These are phyloP conservation scores for Candida jianshihensis DNA, from an alignment of 805 yeast species.

Conservation along the genomic window DNA sequence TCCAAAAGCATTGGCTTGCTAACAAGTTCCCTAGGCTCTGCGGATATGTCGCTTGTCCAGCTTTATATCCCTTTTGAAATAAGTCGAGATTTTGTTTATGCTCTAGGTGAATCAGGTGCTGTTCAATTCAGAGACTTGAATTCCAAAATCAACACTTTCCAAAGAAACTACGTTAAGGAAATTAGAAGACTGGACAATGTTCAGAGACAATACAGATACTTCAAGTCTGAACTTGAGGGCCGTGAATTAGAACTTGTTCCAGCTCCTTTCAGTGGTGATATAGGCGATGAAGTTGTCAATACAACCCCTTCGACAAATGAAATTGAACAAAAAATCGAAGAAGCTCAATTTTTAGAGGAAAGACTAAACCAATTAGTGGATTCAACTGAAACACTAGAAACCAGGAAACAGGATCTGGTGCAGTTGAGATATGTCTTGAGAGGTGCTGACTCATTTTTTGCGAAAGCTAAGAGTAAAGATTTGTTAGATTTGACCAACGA, in stretches of 20 bases:
- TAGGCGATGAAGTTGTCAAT: slow-evolving; percentile 18
- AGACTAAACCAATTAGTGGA: slow-evolving; percentile 67
- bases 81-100: slow-evolving; percentile 75
- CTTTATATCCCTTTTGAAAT: slow-evolving; percentile 89
- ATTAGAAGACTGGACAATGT: slow-evolving; percentile 78
- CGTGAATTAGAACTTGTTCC: slow-evolving; percentile 34
- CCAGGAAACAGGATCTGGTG: slow-evolving; percentile 54
- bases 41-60: slow-evolving; percentile 96
- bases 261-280: slow-evolving; percentile 18
- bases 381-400: slow-evolving; percentile 56
- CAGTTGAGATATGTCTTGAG: slow-evolving; percentile 52
- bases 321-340: slow-evolving; percentile 60
- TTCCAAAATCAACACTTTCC: slow-evolving; percentile 74
- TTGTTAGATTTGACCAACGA: slow-evolving; percentile 11
- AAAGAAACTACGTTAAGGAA: slow-evolving; percentile 86
- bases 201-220: slow-evolving; percentile 71
- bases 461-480: slow-evolving; percentile 15
- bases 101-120: slow-evolving; percentile 79
- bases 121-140: slow-evolving; percentile 91
- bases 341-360: slow-evolving; percentile 66
- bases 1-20: not conserved
- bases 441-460: slow-evolving; percentile 44
- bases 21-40: slow-evolving; percentile 48
- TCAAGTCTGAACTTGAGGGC: slow-evolving; percentile 43
- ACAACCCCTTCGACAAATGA: slow-evolving; percentile 26